Evolutionary conservation across 768 basidiomycete species (phyloP).

Genomic region (Lyophyllum shimeji): DNA sequence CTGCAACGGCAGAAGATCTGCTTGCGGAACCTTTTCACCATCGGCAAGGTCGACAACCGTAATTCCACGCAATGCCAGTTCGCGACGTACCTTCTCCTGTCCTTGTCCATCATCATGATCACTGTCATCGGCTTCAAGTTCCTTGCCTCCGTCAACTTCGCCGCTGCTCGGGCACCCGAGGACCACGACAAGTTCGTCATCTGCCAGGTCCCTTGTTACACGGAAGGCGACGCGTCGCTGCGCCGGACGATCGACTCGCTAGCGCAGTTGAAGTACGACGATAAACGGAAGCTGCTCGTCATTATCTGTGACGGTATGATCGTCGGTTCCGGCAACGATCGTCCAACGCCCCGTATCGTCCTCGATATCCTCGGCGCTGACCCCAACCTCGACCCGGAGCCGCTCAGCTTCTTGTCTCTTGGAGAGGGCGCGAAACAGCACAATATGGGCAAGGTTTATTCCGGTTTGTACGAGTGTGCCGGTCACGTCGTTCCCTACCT

Average conservation of each 20-base stretch:
- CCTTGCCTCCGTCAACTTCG: constrained; percentile 80
- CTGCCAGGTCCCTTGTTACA: constrained; percentile 98
- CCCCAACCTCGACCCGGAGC: constrained; percentile 91
- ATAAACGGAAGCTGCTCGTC: constrained; percentile 93
- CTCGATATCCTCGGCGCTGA: constrained; percentile 95
- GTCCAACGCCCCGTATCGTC: constrained; percentile 94
- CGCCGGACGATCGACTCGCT: constrained; percentile 91
- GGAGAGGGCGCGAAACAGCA: constrained; percentile 96
- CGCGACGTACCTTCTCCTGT: constrained; percentile 87
- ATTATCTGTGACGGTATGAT: constrained; percentile 98
- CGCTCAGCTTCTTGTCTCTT: constrained; percentile 89
- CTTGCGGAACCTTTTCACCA: constrained; percentile 88
- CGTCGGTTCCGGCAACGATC: constrained; percentile 94
- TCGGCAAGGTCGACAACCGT: constrained; percentile 91
- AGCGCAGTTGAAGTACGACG: constrained; percentile 93
- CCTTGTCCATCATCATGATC: constrained; percentile 89
- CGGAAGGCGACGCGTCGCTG: constrained; percentile 88
- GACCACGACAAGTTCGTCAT: constrained; percentile 94
- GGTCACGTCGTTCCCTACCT: constrained; percentile 97
- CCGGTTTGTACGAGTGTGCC: constrained; percentile 89
- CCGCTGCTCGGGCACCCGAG: constrained; percentile 73
- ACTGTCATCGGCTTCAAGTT: constrained; percentile 93
- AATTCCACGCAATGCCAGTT: constrained; percentile 91
- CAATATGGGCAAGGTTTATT: constrained; percentile 98
- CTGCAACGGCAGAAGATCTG: constrained; percentile 81